Evolutionary conservation across 768 basidiomycete species (phyloP).

Genomic region (Tulasnella sp.): DNA sequence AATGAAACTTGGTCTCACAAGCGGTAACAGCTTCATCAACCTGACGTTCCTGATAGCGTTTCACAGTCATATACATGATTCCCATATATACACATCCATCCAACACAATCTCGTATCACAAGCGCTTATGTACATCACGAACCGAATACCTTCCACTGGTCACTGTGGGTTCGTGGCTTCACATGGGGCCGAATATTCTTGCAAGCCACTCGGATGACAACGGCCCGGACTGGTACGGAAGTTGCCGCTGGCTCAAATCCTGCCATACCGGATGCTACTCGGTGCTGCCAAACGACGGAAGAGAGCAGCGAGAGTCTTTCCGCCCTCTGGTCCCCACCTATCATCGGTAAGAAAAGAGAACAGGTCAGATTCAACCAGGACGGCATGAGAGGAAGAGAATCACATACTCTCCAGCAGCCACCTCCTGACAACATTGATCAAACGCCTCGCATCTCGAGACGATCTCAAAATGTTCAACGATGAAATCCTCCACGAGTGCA

Average conservation of each 20-base stretch:
- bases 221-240: no score
- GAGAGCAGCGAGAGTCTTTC: conserved; percentile 52
- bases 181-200: no score
- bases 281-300: conserved; percentile 60
- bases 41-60: no score
- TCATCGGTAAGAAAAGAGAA: not conserved
- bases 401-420: conserved; percentile 62
- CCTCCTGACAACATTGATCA: conserved; percentile 57
- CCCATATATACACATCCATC: no score
- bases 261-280: conserved; percentile 19
- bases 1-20: no score
- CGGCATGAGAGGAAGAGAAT: not conserved
- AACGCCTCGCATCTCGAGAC: conserved; percentile 49
- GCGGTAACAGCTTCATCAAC: no score
- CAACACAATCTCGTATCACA: no score
- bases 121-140: no score
- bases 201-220: no score
- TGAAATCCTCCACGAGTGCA: conserved; percentile 56
- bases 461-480: conserved; percentile 66
- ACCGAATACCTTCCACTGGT: no score
- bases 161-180: no score
- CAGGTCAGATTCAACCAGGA: not conserved
- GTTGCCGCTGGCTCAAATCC: not conserved
- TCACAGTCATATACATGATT: no score
- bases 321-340: conserved; percentile 64